Conservation (phyloP, 805 yeast genomes). For the Geotrichum ghanense region DNA sequence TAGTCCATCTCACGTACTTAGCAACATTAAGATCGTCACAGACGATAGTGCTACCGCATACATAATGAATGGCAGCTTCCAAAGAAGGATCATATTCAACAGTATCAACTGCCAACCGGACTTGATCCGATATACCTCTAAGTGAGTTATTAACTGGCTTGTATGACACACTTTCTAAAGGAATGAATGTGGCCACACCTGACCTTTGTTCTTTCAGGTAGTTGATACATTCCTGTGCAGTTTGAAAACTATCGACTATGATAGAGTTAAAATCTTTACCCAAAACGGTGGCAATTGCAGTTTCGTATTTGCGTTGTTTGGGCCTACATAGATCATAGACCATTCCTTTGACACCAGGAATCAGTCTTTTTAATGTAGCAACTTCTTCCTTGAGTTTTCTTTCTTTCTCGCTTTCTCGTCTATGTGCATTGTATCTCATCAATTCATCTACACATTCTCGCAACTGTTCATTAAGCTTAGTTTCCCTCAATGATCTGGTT, state of each 20-base stretch:
- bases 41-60: conserved; percentile 67
- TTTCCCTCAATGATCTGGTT: conserved; percentile 31
- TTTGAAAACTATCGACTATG: conserved; percentile 59
- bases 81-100: conserved; percentile 54
- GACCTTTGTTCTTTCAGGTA: conserved; percentile 74
- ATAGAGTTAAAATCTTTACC: conserved; percentile 76
- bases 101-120: conserved; percentile 63
- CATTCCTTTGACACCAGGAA: conserved; percentile 78
- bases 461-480: conserved; percentile 51
- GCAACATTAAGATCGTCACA: conserved; percentile 66
- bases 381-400: conserved; percentile 63
- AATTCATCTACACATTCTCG: conserved; percentile 48
- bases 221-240: conserved; percentile 67
- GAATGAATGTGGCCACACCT: conserved; percentile 81
- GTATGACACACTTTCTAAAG: conserved; percentile 64
- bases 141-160: conserved; percentile 41
- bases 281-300: conserved; percentile 63
- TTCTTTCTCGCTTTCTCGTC: conserved; percentile 66
- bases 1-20: conserved; percentile 57
- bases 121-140: conserved; percentile 38
- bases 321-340: conserved; percentile 75
- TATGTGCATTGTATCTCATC: conserved; percentile 64
- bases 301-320: conserved; percentile 53
- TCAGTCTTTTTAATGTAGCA: conserved; percentile 51
- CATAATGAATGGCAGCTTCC: conserved; percentile 70